These are phyloP conservation scores for Colletotrichum sp. DNA, from an alignment of 2,329 filamentous ascomycete species.

Conservation along the genomic window DNA sequence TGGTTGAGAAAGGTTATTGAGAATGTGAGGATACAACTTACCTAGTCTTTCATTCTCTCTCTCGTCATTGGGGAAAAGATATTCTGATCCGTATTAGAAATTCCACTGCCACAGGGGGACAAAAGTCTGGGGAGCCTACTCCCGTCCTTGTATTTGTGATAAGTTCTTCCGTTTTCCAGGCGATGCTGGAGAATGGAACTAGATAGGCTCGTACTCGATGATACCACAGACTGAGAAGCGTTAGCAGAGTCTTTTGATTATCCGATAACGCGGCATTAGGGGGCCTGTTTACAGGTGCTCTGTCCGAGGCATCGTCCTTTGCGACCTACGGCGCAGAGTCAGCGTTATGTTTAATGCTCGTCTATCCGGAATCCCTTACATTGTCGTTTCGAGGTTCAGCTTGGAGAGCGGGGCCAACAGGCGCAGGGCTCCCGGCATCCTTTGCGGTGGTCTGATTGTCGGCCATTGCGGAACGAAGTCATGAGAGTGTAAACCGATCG, in stretches of 20 bases:
- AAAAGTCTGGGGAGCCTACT: slow-evolving; percentile 19
- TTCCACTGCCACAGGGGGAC: background rate
- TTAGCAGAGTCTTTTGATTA: background rate
- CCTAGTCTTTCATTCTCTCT: slow-evolving; percentile 30
- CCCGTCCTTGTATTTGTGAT: slow-evolving; percentile 23
- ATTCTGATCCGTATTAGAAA: slow-evolving; percentile 19
- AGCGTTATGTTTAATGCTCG: background rate
- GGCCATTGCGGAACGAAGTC: background rate
- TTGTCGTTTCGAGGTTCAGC: background rate
- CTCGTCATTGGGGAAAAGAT: slow-evolving; percentile 28
- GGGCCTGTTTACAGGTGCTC: background rate
- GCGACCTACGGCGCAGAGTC: background rate
- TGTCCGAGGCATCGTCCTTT: background rate
- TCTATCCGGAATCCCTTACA: background rate
- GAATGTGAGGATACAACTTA: background rate
- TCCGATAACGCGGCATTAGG: background rate
- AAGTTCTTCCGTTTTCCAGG: slow-evolving; percentile 8
- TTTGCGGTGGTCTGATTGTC: background rate
- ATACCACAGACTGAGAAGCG: background rate
- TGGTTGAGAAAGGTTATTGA: background rate
- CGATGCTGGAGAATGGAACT: background rate
- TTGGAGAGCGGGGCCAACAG: background rate
- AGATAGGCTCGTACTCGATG: background rate
- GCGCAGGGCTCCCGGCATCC: background rate
- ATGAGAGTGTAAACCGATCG: background rate